phyloP scores from a whole-genome alignment of 2,329 filamentous ascomycete species.

The Colletotrichum tropicale region DNA sequence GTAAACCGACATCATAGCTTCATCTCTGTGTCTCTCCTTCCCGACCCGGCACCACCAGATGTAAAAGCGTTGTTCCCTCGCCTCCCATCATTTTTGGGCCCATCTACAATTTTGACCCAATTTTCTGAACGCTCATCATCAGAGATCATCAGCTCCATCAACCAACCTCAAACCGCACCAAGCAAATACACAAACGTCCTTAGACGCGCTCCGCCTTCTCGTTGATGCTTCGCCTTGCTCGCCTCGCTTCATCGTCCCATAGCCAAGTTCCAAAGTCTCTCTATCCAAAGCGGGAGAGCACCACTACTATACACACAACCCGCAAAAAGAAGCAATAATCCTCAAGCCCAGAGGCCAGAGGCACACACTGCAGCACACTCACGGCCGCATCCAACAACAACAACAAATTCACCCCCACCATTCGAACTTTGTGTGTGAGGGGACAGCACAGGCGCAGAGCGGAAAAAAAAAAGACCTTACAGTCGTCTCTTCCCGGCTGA shows the following conservation, averaged over 20 bases:
- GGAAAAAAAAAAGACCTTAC: background rate
- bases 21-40: constrained; percentile 21
- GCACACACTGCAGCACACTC: too few relatives aligned
- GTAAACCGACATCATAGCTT: constrained; percentile 25
- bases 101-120: constrained; percentile 11
- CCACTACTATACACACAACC: too few relatives aligned
- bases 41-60: constrained; percentile 19
- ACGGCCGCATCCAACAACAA: background rate
- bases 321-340: background rate
- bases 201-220: constrained; percentile 16
- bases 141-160: constrained; percentile 19
- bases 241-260: background rate
- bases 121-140: constrained; percentile 21
- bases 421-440: background rate
- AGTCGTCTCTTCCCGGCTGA: background rate
- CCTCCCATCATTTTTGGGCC: constrained; percentile 14
- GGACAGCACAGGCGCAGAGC: background rate
- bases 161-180: constrained; percentile 14
- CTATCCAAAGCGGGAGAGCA: too few relatives aligned
- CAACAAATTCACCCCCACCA: background rate
- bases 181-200: background rate
- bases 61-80: constrained; percentile 25
- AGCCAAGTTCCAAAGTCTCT: too few relatives aligned
- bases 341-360: background rate
- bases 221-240: background rate